Evolutionary conservation across 1,284 basidiomycete species (phyloP), one percentile per base, ranked within the genome.

Genomic region (Apiotrichum laibachii): DNA sequence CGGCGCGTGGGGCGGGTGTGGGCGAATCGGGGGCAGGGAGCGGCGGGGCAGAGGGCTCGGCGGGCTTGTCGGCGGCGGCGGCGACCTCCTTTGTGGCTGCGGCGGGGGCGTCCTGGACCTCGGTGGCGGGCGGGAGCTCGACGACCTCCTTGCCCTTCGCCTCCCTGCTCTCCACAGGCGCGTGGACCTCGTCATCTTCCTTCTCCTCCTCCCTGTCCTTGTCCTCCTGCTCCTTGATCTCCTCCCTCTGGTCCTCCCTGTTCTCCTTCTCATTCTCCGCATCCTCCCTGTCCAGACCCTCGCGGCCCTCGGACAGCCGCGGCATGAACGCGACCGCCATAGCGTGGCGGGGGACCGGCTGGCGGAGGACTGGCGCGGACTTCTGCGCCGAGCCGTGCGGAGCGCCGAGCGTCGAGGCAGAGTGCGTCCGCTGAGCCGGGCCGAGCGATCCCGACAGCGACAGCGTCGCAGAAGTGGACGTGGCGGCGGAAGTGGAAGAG

Each of bases 1-100:
- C 58, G 54, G 10, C 58, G 53, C 6, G 57, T 22, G 4, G 50
- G 31, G 47, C 26, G 16, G 33, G 47, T 15, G 49, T 50, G 16
- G 35, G 46, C 15, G 43, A 45, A 2, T 9, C 8, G 19, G n/a
- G 43, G 16, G 12, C 40, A 18, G 40, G 40, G 5, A 18, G 40
- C 40, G 16, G 15, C 13, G 39, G 39, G 13, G 39, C 5, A 37
- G n/a, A n/a, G n/a, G n/a, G n/a, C n/a, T n/a, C n/a, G n/a, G n/a
- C n/a, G n/a, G n/a, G n/a, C n/a, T n/a, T n/a, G 26, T 3, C 26
- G 7, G 26, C 26, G 26, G 26, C 26, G 26, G 26, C 26, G 26
- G 26, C 26, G 26, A 7, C 26, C 26, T n/a, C n/a, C n/a, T n/a
- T n/a, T n/a, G n/a, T n/a, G 26, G 26, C 26, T 31, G 26, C 26